Conservation (phyloP, 2,329 filamentous ascomycete genomes). For the Anthostomella pinea region DNA sequence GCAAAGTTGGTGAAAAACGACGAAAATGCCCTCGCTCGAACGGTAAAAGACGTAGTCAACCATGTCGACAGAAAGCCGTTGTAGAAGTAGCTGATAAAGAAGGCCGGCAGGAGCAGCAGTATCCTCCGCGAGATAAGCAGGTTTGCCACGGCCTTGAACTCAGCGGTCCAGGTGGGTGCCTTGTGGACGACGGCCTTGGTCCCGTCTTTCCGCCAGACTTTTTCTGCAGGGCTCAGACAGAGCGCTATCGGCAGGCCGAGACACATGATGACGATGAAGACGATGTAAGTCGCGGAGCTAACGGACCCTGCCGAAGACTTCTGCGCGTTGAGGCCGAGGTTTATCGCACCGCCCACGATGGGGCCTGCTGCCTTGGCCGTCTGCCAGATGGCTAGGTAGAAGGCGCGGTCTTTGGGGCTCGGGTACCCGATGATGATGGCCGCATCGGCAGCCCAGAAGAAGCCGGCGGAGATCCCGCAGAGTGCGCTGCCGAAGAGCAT, state of each 20-base stretch:
- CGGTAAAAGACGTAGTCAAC: constrained; percentile 32
- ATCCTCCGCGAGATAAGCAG: constrained; percentile 27
- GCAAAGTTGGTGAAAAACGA: constrained; percentile 35
- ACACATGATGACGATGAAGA: constrained; percentile 34
- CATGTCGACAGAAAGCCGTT: constrained; percentile 32
- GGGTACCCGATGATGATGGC: constrained; percentile 64
- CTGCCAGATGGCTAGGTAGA: constrained; percentile 52
- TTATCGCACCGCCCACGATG: constrained; percentile 50
- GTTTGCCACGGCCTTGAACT: constrained; percentile 28
- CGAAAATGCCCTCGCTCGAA: constrained; percentile 32
- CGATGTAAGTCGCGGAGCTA: constrained; percentile 28
- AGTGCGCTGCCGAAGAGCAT: constrained; percentile 60
- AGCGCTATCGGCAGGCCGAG: constrained; percentile 31
- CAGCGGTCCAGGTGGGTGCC: constrained; percentile 24
- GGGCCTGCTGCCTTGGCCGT: constrained; percentile 39
- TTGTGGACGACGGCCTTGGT: constrained; percentile 26
- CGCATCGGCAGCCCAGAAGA: constrained; percentile 68
- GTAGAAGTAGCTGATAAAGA: constrained; percentile 36
- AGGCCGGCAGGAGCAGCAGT: constrained; percentile 31
- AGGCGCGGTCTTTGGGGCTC: constrained; percentile 57
- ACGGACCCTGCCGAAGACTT: constrained; percentile 20
- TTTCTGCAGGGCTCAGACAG: constrained; percentile 30
- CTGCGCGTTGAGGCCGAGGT: constrained; percentile 43
- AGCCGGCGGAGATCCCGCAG: constrained; percentile 60
- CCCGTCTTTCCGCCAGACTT: constrained; percentile 31